phyloP scores from a whole-genome alignment of 1,284 basidiomycete species.

The Irpex rosettiformis region DNA sequence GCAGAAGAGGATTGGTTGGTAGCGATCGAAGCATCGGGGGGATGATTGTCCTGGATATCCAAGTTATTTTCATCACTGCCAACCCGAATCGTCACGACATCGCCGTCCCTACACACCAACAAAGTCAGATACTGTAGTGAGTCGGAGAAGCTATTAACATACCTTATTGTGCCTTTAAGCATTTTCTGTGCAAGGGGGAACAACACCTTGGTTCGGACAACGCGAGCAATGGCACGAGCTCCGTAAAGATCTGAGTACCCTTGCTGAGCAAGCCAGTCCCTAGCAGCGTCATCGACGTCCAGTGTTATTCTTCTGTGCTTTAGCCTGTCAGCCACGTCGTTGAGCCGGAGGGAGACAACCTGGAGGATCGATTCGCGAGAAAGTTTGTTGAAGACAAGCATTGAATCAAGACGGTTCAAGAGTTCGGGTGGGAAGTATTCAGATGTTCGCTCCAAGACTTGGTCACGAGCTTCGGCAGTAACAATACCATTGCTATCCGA shows the following conservation, averaged over 20 bases:
- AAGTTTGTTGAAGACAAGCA: slow-evolving; percentile 88
- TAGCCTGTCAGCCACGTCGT: slow-evolving; percentile 71
- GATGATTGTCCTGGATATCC: slow-evolving; percentile 56
- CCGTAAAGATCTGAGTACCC: slow-evolving; percentile 89
- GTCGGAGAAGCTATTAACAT: slow-evolving; percentile 23
- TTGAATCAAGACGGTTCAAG: slow-evolving; percentile 85
- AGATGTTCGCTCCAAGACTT: slow-evolving; percentile 75
- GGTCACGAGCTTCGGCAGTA: slow-evolving; percentile 55
- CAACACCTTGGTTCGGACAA: slow-evolving; percentile 75
- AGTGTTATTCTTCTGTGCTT: slow-evolving; percentile 66
- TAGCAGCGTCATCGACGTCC: slow-evolving; percentile 63
- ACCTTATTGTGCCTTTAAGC: slow-evolving; percentile 74
- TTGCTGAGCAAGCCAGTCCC: slow-evolving; percentile 70
- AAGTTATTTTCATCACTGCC: slow-evolving; percentile 41
- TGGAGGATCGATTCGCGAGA: slow-evolving; percentile 69
- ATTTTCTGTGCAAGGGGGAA: slow-evolving; percentile 78
- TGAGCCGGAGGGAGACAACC: slow-evolving; percentile 75
- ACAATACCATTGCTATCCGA: slow-evolving; percentile 67
- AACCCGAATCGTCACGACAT: slow-evolving; percentile 55
- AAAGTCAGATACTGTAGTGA: not conserved
- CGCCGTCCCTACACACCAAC: slow-evolving; percentile 47
- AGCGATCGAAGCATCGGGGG: slow-evolving; percentile 35
- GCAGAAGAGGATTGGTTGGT: slow-evolving; percentile 6
- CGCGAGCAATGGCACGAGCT: slow-evolving; percentile 78
- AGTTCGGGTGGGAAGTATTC: slow-evolving; percentile 90